Evolutionary conservation across 495 filamentous ascomycete species (phyloP), one percentile per base, ranked within the genome.

Genomic region (Neurospora terricola): DNA sequence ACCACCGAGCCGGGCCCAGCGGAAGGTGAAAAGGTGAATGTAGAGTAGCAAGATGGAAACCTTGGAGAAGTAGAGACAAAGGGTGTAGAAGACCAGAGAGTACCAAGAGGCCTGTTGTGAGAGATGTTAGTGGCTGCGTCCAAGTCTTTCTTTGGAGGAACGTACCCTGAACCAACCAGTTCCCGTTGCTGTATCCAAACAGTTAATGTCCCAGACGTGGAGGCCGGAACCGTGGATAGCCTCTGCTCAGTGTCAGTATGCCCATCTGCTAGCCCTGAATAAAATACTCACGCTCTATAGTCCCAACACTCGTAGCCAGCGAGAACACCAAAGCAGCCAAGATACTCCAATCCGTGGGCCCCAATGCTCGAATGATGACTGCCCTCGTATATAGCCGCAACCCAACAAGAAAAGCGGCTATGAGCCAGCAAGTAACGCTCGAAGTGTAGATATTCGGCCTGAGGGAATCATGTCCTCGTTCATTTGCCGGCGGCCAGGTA

Each of bases 31-130:
- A 38, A 84, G 75, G 69, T 81, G 78, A 37, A 81, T 79, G 75
- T 85, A 85, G 42, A 85, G 78, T 10, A 73, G 73, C 10, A 85
- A 62, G 54, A 83, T 81, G 37, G 81, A 80, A 34, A 82, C 59
- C 59, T 84, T 84, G 39, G 78, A 75, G 76, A 81, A 79, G 38
- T 69, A 76, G 8, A 83, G 74, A 11, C 76, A 76, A 7, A 79
- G 66, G 21, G 66, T 40, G 73, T 81, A 81, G 66, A 79, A 79
- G 21, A 80, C 39, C 14, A 80, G 72, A n/a, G 75, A 73, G 72
- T 78, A 79, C 78, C 79, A 81, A 14, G 78, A 75, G 7, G 78
- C 73, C 78, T 79, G 43, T 30, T 23, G 45, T 23, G 45, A 23
- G 45, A 54, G 10, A 16, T 7, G 45, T 73, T 38, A 59, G 66